phyloP scores from a whole-genome alignment of 148 eudicot genomes.

The Chenopodium berlandieri region DNA sequence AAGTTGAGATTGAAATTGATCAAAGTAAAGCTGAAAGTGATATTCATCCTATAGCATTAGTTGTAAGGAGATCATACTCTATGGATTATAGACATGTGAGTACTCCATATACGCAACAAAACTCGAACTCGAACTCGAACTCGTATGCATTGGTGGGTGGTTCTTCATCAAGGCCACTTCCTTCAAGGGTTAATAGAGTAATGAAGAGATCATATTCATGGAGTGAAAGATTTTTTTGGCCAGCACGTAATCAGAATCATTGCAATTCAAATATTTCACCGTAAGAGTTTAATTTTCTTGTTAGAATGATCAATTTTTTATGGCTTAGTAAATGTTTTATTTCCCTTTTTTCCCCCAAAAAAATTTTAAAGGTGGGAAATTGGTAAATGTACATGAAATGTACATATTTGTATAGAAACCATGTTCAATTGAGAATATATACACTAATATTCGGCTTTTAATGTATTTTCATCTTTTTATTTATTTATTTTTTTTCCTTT shows the following conservation, averaged over 20 bases:
- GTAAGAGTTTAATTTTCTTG: not conserved
- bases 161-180: constrained; percentile 22
- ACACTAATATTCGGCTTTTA: not conserved
- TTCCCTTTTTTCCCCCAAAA: not conserved
- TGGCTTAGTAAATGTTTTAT: not conserved
- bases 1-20: not conserved
- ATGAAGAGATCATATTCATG: constrained; percentile 36
- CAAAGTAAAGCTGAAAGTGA: not conserved
- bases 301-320: constrained; percentile 8
- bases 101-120: not conserved
- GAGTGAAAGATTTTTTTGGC: constrained; percentile 27
- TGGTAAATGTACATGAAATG: constrained; percentile 24
- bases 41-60: not conserved
- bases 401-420: constrained; percentile 20
- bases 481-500: not conserved
- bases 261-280: constrained; percentile 16
- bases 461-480: not conserved
- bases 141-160: constrained; percentile 18
- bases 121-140: constrained; percentile 15
- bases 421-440: not conserved
- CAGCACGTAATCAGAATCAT: constrained; percentile 20
- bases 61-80: constrained; percentile 24
- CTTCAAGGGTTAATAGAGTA: not conserved
- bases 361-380: not conserved
- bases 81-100: constrained; percentile 24